Conservation (phyloP, 1,284 basidiomycete genomes). For the Lentinus polychrous region DNA sequence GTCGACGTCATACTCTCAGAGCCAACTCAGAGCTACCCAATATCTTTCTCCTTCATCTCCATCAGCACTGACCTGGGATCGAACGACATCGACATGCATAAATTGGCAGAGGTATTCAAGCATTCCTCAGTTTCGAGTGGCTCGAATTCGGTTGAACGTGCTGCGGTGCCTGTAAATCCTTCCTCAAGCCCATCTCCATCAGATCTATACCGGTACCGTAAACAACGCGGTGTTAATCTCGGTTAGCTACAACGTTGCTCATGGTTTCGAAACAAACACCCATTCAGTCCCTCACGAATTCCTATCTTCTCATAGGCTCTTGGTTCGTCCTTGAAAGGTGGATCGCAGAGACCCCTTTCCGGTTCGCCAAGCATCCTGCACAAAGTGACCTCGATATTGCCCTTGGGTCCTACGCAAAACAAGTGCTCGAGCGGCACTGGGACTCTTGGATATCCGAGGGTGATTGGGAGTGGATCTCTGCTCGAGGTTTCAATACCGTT, state of each 20-base stretch:
- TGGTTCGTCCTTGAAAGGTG: constrained; percentile 79
- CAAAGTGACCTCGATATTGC: constrained; percentile 78
- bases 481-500: constrained; percentile 78
- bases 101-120: constrained; percentile 11
- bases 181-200: constrained; percentile 19
- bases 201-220: constrained; percentile 58
- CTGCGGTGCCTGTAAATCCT: too few species aligned
- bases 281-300: background rate
- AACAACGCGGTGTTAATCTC: constrained; percentile 80
- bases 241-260: constrained; percentile 35
- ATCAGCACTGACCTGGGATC: too few species aligned
- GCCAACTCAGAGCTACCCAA: too few species aligned
- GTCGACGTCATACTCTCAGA: too few species aligned
- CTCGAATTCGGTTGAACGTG: background rate
- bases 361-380: constrained; percentile 43
- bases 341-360: constrained; percentile 58
- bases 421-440: constrained; percentile 74
- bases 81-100: constrained; percentile 11
- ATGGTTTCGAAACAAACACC: background rate
- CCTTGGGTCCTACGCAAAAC: constrained; percentile 49
- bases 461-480: constrained; percentile 71
- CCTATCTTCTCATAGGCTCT: constrained; percentile 39
- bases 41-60: too few species aligned
- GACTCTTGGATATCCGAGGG: constrained; percentile 66
- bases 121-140: constrained; percentile 2